A percentile compares a stretch with the other conserved stretches of the same genome.
These are phyloP conservation scores for Ganoderma leucocontextum DNA, from an alignment of 1,284 basidiomycete genomes.

Conservation along the genomic window DNA sequence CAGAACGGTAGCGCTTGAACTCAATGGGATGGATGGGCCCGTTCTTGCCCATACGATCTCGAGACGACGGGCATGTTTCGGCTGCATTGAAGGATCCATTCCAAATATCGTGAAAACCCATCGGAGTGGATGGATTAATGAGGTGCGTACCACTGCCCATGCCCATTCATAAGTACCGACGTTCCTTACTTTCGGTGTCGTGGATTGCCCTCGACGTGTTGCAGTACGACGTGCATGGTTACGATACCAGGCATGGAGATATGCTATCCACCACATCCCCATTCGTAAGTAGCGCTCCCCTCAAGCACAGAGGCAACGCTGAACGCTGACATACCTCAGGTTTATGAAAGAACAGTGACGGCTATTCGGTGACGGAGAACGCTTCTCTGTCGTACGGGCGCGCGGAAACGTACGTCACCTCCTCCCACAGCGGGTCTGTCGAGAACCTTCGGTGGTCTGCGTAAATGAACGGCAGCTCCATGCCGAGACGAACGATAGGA, in stretches of 20 bases:
- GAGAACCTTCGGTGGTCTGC: neutral
- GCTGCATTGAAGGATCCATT: neutral
- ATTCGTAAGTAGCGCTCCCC: neutral
- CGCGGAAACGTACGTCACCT: neutral
- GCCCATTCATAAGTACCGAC: neutral
- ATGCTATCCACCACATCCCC: neutral
- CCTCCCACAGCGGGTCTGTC: neutral
- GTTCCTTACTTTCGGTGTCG: neutral
- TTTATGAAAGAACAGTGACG: neutral
- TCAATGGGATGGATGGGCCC: neutral
- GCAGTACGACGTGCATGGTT: neutral
- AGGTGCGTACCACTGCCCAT: neutral
- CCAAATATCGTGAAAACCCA: neutral
- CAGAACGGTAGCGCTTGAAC: neutral
- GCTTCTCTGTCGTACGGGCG: neutral
- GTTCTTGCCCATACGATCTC: neutral
- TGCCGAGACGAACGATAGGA: neutral
- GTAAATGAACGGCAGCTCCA: slow-evolving; percentile 4
- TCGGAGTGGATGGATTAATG: neutral
- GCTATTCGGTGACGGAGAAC: neutral
- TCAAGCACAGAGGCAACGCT: neutral
- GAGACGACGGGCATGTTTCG: neutral
- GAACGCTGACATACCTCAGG: neutral
- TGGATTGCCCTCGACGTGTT: neutral
- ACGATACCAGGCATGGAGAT: neutral